Base-by-base conservation (phyloP, 768 basidiomycete species). In the Panellus pusillus region DNA sequence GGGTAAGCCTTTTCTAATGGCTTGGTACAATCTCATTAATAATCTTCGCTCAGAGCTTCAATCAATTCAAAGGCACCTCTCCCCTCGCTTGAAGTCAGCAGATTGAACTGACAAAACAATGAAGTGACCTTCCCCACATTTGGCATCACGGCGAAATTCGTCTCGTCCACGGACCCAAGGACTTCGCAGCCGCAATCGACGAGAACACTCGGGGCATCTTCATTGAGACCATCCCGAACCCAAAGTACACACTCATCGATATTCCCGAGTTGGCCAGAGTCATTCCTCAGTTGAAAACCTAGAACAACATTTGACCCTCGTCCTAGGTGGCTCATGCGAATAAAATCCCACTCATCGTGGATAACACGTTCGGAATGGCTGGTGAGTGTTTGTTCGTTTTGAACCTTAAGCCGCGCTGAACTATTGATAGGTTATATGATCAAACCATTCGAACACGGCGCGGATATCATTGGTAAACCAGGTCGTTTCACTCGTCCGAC, bases 141-240 rank as follows among this genome's bases (percentile, higher is more conserved):
- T 59, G 84, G 80, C 15, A 89, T 91, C 54, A 71, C 69, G 14
- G 76, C 81, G 29, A 83, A 83, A 65, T 91, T 85, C 64, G 82
- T 91, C 50, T 67, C 74, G 1, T 77, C 77, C 9, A 71, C 74
- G 31, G 72, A 78, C 32, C 81, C 88, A 0, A 78, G 36, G 81
- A 72, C 0, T 88, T 89, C 62, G 79, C 71, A 0, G 79, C 78
- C 3, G 86, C 80, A 6, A 90, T 93, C 60, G 88, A 92, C 59
- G 81, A 83, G 12, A 83, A 84, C 31, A 93, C 91, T 9, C 91
- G 87, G 63, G 89, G 83, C 0, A 78, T 91, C 44, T 89, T 78
- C 65, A 76, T 91, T 8, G 90, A 91, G 70, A 82, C 74, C 51
- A 89, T 93, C 40, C 85, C 84, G n/a, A 92, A 92, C 65, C 89